Base-by-base conservation (phyloP, 1,284 basidiomycete species). In the Phylloporus sp. region DNA sequence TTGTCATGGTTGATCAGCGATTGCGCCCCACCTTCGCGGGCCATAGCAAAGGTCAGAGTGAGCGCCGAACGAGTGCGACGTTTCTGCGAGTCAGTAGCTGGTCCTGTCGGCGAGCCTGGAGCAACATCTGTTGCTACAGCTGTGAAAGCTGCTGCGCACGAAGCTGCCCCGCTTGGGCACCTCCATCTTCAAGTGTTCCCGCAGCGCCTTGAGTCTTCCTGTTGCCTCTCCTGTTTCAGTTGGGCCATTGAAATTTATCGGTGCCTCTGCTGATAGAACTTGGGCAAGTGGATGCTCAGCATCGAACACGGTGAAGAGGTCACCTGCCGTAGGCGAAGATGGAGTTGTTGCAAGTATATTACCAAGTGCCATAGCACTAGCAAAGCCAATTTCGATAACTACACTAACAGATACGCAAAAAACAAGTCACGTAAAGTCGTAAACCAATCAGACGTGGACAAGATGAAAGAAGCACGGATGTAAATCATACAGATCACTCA, bases 241-340 rank as follows among this genome's bases (percentile, higher is more conserved):
- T 90, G 89, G 52, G 88, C 73, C 52, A 86, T 77, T 69, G 88
- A 84, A 39, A 89, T 88, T 72, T 92, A 90, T 72, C 89, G 88
- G 66, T 88, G 85, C 69, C 86, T 88, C 66, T 90, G 88, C 63
- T 88, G 85, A 75, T 87, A 86, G 77, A 92, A 92, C 39, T 91
- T 87, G 27, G 91, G 91, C 3, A 90, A 92, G 72, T 91, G 90
- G 5, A 89, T 88, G 35, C 86, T 85, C 14, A 90, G 77, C 2
- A 47, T 85, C 88, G 91, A 88, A 49, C 90, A 85, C 45, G 90
- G 91, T 32, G 90, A 89, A 5, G 91, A 89, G 0, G 89, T 89
- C 37, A 78, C 84, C 65, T 87, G 85, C 62, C 87, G 85, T 56
- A 83, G 81, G 53, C 84, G 80, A 60, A 82, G 81, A 63, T 81